Evolutionary conservation across 768 basidiomycete genomes (phyloP), one percentile per base, ranked within the genome.

Genomic region (Hygrophorus russula): DNA sequence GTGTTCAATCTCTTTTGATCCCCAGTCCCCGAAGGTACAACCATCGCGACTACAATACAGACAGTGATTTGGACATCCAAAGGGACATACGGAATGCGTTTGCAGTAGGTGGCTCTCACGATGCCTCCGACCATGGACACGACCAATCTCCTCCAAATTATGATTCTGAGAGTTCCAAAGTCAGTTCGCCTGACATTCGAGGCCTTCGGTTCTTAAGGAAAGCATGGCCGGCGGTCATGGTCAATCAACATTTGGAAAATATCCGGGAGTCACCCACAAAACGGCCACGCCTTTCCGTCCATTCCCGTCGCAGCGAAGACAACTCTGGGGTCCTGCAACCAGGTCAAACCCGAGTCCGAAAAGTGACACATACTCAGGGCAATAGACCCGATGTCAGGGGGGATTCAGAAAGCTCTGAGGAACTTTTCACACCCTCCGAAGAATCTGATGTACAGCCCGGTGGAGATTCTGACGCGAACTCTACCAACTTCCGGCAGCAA

Each of bases 361-460:
- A 56, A 35, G 53, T 63, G 20, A 46, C 48, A 15, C 56, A 57
- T 19, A 3, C 42, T 56, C 63, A 33, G 17, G 60, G 50, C 40
- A 56, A 62, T 41, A 33, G 53, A 15, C 50, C 52, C 30, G 68
- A 72, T 5, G 66, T 83, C 41, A 72, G 62, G 48, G 82, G 80
- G 5, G 82, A 83, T 49, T 57, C 77, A 1, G 80, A 83, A 53
- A 81, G 78, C 58, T 71, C 71, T 17, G 71, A 73, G 28, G 54
- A 60, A 19, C 28, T n/a, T 4, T 28, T 29, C 29, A n/a, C 5
- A 6, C 20, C 19, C 17, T 15, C 24, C 5, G 31, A 18, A 7
- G 61, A 59, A 18, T 43, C 34, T 18, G 31, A 33, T 3, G 36
- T 15, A 8, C 43, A 38, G 33, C 24, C 36, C 12, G 14, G 8